These are phyloP conservation scores for Thelonectria rubi DNA, from an alignment of 2,329 filamentous ascomycete species.

Conservation along the genomic window DNA sequence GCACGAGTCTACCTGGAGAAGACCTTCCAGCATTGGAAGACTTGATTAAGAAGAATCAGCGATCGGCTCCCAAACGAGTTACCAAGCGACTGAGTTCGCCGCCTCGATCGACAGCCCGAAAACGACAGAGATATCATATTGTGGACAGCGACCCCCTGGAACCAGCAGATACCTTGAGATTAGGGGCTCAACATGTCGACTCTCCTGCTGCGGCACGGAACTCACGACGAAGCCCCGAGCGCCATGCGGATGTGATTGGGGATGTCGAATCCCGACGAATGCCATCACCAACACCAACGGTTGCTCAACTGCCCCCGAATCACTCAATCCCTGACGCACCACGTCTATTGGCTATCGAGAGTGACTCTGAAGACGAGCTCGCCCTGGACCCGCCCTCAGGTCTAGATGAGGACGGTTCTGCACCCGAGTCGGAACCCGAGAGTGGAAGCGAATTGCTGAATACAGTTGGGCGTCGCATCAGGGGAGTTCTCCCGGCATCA, in stretches of 20 bases:
- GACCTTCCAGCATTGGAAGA: constrained; percentile 52
- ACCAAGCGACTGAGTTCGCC: constrained; percentile 39
- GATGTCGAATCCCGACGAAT: background rate
- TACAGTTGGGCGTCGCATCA: constrained; percentile 57
- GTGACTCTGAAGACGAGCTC: constrained; percentile 41
- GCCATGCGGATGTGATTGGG: background rate
- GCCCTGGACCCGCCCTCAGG: constrained; percentile 6
- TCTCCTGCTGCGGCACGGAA: constrained; percentile 38
- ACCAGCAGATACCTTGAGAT: constrained; percentile 33
- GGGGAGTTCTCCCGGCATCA: constrained; percentile 72
- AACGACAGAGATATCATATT: constrained; percentile 44
- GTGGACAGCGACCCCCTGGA: constrained; percentile 47
- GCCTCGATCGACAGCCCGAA: constrained; percentile 42
- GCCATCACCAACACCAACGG: background rate
- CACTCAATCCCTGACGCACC: constrained; percentile 17
- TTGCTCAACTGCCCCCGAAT: background rate
- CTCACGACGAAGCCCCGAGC: constrained; percentile 31
- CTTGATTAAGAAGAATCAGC: constrained; percentile 40
- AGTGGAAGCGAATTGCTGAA: constrained; percentile 55
- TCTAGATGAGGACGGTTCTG: constrained; percentile 24
- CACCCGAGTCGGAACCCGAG: constrained; percentile 45
- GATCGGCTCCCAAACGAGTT: constrained; percentile 21
- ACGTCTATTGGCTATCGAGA: constrained; percentile 24
- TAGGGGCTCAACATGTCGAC: constrained; percentile 22
- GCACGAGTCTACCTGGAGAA: constrained; percentile 49